Evolutionary conservation across 805 yeast species (phyloP).

Genomic region (Teunomyces kruisii): DNA sequence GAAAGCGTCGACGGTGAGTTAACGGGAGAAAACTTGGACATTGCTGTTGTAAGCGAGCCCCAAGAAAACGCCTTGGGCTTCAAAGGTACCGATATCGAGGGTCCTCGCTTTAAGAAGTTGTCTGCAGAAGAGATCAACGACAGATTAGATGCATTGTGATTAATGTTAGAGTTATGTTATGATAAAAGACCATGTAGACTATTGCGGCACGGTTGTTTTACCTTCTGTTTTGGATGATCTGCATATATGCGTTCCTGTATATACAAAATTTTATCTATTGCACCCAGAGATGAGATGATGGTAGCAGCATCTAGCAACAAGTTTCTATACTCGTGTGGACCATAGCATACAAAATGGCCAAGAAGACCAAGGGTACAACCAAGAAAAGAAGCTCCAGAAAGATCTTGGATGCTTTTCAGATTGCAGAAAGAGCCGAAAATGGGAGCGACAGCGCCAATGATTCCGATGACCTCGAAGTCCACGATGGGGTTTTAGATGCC

Average conservation of each 20-base stretch:
- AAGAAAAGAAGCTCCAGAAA: conserved; percentile 37
- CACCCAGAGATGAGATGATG: conserved; percentile 1
- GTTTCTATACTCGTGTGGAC: background rate
- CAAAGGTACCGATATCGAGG: conserved; percentile 76
- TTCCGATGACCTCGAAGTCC: conserved; percentile 23
- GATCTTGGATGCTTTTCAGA: conserved; percentile 44
- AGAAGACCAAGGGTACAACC: conserved; percentile 15
- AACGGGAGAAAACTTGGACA: conserved; percentile 94
- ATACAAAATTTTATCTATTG: background rate
- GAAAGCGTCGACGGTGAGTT: conserved; percentile 98
- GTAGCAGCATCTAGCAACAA: background rate
- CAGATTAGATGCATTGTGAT: conserved; percentile 83
- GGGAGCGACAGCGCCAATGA: conserved; percentile 19
- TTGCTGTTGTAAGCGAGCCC: conserved; percentile 81
- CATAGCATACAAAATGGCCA: conserved; percentile 8
- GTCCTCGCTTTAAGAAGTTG: conserved; percentile 87
- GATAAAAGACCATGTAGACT: background rate
- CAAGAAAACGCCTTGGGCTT: conserved; percentile 81
- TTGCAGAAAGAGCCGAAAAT: conserved; percentile 40
- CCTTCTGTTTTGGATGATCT: too few relatives aligned
- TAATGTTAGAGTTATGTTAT: conserved; percentile 2
- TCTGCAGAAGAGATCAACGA: conserved; percentile 92
- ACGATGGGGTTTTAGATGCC: conserved; percentile 44
- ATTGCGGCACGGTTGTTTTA: background rate
- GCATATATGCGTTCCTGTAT: background rate